Evolutionary conservation across 495 filamentous ascomycete species (phyloP).

Genomic region (Daldinia decipiens): DNA sequence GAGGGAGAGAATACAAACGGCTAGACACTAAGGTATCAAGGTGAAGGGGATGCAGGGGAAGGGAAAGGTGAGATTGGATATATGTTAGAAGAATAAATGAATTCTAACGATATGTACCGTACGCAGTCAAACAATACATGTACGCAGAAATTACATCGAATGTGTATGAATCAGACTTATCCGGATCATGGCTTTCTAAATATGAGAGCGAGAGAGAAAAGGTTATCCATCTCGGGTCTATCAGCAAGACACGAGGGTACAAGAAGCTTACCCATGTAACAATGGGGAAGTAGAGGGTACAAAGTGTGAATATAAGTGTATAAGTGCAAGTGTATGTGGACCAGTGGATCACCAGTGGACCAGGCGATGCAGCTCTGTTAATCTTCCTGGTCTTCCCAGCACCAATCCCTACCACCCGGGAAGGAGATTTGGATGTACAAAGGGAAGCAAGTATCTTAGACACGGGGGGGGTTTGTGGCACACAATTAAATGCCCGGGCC

Average conservation of each 20-base stretch:
- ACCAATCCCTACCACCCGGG: constrained; percentile 39
- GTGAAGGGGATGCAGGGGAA: constrained; percentile 2
- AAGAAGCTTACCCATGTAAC: constrained; percentile 32
- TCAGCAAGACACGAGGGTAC: constrained; percentile 29
- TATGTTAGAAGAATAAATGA: constrained; percentile 17
- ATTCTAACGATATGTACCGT: constrained; percentile 25
- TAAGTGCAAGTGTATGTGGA: constrained; percentile 14
- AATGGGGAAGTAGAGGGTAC: constrained; percentile 1
- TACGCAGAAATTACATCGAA: constrained; percentile 26
- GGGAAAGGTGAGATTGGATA: constrained; percentile 1
- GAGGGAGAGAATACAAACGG: constrained; percentile 1
- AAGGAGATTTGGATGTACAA: constrained; percentile 33
- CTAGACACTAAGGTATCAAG: constrained; percentile 13
- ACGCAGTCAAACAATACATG: constrained; percentile 23
- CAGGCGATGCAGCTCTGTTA: constrained; percentile 16
- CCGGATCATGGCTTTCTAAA: constrained; percentile 39
- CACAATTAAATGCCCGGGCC: constrained; percentile 36
- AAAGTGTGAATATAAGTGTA: constrained; percentile 8
- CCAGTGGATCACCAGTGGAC: constrained; percentile 7
- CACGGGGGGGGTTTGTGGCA: constrained; percentile 33
- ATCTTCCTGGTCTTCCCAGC: constrained; percentile 16
- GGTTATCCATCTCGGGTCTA: constrained; percentile 31
- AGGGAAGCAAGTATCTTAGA: constrained; percentile 41
- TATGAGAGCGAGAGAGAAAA: constrained; percentile 32
- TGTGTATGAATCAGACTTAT: constrained; percentile 28